Conservation (phyloP, 306 rosid genomes). For the Datisca glomerata region DNA sequence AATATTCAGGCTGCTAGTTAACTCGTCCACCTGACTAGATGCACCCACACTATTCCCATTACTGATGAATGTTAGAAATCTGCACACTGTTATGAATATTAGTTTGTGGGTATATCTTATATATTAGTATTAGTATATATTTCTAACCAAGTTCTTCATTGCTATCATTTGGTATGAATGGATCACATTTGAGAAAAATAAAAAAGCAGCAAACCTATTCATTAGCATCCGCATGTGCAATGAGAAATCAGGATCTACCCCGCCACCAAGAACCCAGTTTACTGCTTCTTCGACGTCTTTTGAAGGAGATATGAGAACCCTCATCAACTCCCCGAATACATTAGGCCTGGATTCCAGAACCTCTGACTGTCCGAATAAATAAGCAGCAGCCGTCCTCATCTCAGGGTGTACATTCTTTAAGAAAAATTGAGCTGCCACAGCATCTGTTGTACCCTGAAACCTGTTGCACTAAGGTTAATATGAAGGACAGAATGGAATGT, state of each 20-base stretch:
- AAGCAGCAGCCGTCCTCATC: slow-evolving; percentile 69
- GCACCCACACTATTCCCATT: too few species aligned
- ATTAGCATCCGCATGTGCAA: slow-evolving; percentile 95
- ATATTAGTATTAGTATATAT: too few species aligned
- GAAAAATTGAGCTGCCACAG: slow-evolving; percentile 81
- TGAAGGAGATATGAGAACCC: slow-evolving; percentile 75
- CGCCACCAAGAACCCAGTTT: slow-evolving; percentile 57
- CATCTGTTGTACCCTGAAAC: slow-evolving; percentile 95
- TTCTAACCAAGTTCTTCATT: too few species aligned
- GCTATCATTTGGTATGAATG: too few species aligned
- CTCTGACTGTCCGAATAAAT: slow-evolving; percentile 68
- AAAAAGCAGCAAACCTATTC: slow-evolving; percentile 38
- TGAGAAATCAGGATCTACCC: slow-evolving; percentile 72
- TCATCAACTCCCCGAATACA: slow-evolving; percentile 93
- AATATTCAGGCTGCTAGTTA: too few species aligned
- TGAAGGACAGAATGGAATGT: slow-evolving; percentile 16
- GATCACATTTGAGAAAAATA: not conserved
- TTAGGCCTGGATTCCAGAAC: slow-evolving; percentile 57
- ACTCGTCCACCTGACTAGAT: too few species aligned
- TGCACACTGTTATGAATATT: too few species aligned
- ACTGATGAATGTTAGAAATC: too few species aligned
- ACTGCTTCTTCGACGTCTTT: slow-evolving; percentile 74
- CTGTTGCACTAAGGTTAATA: slow-evolving; percentile 33
- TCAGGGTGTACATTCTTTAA: slow-evolving; percentile 71
- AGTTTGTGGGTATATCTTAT: too few species aligned